Percentiles rank a stretch among this genome's conserved stretches.
phyloP scores from a whole-genome alignment of 352 stramenopile species.

The Phytophthora macrochlamydospora region DNA sequence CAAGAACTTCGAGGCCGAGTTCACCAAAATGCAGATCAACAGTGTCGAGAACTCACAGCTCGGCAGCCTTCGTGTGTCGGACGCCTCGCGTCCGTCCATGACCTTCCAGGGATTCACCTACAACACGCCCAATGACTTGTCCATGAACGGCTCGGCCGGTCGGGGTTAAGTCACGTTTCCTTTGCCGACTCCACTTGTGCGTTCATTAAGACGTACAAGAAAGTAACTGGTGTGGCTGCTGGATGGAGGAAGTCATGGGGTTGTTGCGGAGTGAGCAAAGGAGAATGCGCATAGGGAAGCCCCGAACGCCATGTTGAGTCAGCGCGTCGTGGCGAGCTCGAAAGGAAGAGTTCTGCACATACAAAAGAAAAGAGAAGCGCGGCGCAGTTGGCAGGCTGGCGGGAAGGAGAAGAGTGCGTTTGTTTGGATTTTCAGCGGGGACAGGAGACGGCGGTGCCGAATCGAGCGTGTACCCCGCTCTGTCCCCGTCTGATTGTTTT shows the following conservation, averaged over 20 bases:
- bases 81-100: slow-evolving; percentile 83
- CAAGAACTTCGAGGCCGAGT: slow-evolving; percentile 91
- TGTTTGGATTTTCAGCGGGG: slow-evolving; percentile 35
- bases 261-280: slow-evolving; percentile 9
- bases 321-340: slow-evolving; percentile 18
- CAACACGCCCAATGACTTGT: slow-evolving; percentile 89
- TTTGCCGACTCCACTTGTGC: slow-evolving; percentile 14
- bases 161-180: slow-evolving; percentile 46
- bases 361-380: slow-evolving; percentile 17
- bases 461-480: neutral
- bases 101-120: slow-evolving; percentile 92
- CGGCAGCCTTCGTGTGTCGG: slow-evolving; percentile 66
- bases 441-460: slow-evolving; percentile 2
- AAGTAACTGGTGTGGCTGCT: slow-evolving; percentile 13
- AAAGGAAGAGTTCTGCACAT: slow-evolving; percentile 29
- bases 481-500: slow-evolving; percentile 30
- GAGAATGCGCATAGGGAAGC: slow-evolving; percentile 31
- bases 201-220: slow-evolving; percentile 19
- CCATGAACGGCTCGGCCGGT: slow-evolving; percentile 72
- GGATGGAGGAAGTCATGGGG: slow-evolving; percentile 23
- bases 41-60: slow-evolving; percentile 79
- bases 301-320: slow-evolving; percentile 9
- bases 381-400: slow-evolving; percentile 9
- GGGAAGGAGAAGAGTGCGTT: slow-evolving; percentile 32
- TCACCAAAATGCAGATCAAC: slow-evolving; percentile 92